Evolutionary conservation across 192 early-diverging fungal genomes (phyloP).

Genomic region (Gaertneriomyces sp.): DNA sequence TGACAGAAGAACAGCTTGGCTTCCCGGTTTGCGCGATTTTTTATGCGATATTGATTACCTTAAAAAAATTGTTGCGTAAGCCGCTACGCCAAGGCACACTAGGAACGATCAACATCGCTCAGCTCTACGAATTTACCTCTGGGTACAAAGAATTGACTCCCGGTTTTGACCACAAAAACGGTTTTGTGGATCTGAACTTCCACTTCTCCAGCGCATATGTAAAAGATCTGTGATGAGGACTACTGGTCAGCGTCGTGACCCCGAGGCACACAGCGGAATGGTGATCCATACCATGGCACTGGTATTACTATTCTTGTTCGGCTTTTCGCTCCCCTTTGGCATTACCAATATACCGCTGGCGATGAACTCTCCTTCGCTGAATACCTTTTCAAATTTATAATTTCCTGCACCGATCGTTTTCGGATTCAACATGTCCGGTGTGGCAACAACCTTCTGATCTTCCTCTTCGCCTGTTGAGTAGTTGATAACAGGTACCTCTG

Average conservation of each 20-base stretch:
- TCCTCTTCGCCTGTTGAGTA: slow-evolving; percentile 30
- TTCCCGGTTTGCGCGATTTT: slow-evolving; percentile 30
- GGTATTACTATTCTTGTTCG: slow-evolving; percentile 42
- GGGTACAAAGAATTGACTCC: slow-evolving; percentile 49
- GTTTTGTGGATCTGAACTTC: slow-evolving; percentile 43
- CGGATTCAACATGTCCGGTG: slow-evolving; percentile 36
- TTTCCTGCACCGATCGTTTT: slow-evolving; percentile 24
- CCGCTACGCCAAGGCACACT: too few species aligned
- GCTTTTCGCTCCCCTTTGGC: slow-evolving; percentile 49
- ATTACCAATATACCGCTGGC: slow-evolving; percentile 50
- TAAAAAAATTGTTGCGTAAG: not conserved
- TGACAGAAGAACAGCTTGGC: slow-evolving; percentile 41
- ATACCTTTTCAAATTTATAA: slow-evolving; percentile 53
- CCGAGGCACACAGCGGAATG: not conserved
- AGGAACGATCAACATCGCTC: too few species aligned
- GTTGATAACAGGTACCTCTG: slow-evolving; percentile 38
- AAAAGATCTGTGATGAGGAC: slow-evolving; percentile 33
- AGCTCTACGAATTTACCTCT: slow-evolving; percentile 33
- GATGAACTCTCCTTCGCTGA: slow-evolving; percentile 50
- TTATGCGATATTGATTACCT: slow-evolving; percentile 43
- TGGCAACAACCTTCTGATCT: slow-evolving; percentile 39
- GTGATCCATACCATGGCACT: slow-evolving; percentile 44
- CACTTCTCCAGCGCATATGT: slow-evolving; percentile 42
- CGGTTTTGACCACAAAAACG: slow-evolving; percentile 39
- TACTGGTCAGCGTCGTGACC: not conserved